A percentile compares a stretch with the other conserved stretches of the same genome.
Evolutionary conservation across 352 stramenopile species (phyloP).

Genomic region (Blastocystis sp.): DNA sequence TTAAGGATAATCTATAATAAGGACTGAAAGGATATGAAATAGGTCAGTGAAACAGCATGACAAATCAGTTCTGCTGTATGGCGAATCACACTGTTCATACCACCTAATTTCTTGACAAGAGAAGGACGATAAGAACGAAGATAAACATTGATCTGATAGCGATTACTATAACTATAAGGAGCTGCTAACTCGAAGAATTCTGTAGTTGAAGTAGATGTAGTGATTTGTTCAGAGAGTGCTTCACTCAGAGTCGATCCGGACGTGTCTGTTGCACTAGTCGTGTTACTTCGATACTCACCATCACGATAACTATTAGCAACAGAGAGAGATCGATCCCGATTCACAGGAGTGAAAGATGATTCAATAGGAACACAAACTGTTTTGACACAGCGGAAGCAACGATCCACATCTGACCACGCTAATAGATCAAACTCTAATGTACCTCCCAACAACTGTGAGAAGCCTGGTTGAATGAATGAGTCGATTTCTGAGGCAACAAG

Average conservation of each 20-base stretch:
- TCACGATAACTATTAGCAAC: not conserved
- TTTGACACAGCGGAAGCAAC: constrained; percentile 59
- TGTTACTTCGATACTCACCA: not conserved
- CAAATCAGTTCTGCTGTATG: not conserved
- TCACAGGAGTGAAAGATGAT: too few species aligned
- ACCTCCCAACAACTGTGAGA: not conserved
- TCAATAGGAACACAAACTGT: constrained; percentile 33
- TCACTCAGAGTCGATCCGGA: not conserved
- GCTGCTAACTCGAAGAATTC: constrained; percentile 60
- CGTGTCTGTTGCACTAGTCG: not conserved
- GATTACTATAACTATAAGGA: constrained; percentile 34
- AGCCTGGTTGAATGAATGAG: not conserved
- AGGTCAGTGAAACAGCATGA: not conserved
- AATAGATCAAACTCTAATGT: constrained; percentile 39
- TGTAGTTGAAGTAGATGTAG: not conserved
- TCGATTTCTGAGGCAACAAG: not conserved
- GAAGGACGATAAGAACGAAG: not conserved
- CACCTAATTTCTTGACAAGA: not conserved
- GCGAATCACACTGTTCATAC: not conserved
- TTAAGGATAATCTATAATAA: not conserved
- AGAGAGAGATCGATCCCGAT: not conserved
- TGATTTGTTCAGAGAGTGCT: not conserved
- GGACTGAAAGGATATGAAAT: constrained; percentile 48
- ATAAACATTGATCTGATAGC: constrained; percentile 58
- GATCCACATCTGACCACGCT: constrained; percentile 54